phyloP scores from a whole-genome alignment of 768 basidiomycete species.

The Lactifluus pinguis region DNA sequence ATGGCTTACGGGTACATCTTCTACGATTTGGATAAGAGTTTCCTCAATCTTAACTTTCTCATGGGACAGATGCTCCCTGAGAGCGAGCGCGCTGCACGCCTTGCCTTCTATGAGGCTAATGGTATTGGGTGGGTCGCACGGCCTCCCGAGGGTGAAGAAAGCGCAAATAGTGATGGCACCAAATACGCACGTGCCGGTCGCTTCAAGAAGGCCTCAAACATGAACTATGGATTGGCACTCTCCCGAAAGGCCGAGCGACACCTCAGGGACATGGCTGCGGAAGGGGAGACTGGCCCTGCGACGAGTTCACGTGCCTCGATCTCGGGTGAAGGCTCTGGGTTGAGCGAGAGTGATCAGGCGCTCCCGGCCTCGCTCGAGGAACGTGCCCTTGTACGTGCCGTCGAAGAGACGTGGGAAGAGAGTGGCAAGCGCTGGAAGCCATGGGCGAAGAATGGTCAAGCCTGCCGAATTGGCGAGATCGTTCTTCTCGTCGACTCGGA shows the following conservation, averaged over 20 bases:
- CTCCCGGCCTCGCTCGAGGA: conserved; percentile 38
- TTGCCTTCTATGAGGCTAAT: conserved; percentile 46
- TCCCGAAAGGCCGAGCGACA: conserved; percentile 30
- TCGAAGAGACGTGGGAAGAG: conserved; percentile 41
- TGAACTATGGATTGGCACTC: conserved; percentile 35
- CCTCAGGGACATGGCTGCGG: conserved; percentile 23
- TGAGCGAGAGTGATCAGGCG: conserved; percentile 20
- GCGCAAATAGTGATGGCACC: conserved; percentile 30
- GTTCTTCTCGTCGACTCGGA: conserved; percentile 44
- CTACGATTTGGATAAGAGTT: background rate
- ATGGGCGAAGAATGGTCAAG: conserved; percentile 31
- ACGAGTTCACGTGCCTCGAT: conserved; percentile 22
- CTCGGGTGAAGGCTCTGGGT: conserved; percentile 20
- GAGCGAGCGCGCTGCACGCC: conserved; percentile 38
- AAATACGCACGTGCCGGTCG: conserved; percentile 39
- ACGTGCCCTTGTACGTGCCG: conserved; percentile 39
- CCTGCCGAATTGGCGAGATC: conserved; percentile 37
- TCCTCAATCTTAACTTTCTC: background rate
- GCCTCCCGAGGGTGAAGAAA: conserved; percentile 37
- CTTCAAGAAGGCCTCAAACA: conserved; percentile 43
- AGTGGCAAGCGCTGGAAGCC: conserved; percentile 25
- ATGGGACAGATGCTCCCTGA: conserved; percentile 29
- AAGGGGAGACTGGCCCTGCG: background rate
- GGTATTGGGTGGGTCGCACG: conserved; percentile 54
- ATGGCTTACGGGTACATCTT: conserved; percentile 41